Evolutionary conservation across 2,329 filamentous ascomycete genomes (phyloP), one percentile per base, ranked within the genome.

Genomic region (Fusarium hostae): DNA sequence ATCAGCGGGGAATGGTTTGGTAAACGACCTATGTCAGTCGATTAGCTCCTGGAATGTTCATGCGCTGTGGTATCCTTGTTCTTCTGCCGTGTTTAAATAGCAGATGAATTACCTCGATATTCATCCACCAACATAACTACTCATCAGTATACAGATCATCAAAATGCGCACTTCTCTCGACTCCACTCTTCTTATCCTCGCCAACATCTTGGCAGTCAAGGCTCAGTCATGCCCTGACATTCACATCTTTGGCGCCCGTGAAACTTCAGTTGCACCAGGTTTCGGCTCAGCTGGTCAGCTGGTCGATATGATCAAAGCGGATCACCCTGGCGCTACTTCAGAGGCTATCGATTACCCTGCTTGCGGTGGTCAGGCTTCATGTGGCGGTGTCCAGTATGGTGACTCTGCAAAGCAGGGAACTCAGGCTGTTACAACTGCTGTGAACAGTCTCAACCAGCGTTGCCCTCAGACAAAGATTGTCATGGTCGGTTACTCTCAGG

Each of bases 401-500:
- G 85, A 84, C 72, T 91, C 89, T 11, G 88, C 87, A 1, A 77
- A 81, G 7, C 84, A 88, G 61, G 90, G 90, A 41, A 89, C 88
- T 8, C 76, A 81, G 11, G 89, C 89, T 15, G 89, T 90, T 7
- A 86, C 88, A 4, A 85, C 80, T 40, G 88, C 87, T 11, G 88
- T 92, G 4, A 92, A 88, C 50, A 79, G 81, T 32, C 89, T 88
- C 76, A 86, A 90, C 75, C 78, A 82, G 32, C 80, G 82, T 60
- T 91, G 89, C 73, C 89, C 89, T 0, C 77, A 81, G 62, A 86
- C 88, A 8, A 82, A 89, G 76, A 82, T 91, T 30, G 86, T 91
- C 3, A 78, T 91, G 13, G 84, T 90, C 24, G 89, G 89, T 7
- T 91, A 91, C 79, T 90, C 87, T 3, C 88, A 90, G 80, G 86